phyloP scores from a whole-genome alignment of 129 eudicot species.

The Arctium lappa region DNA sequence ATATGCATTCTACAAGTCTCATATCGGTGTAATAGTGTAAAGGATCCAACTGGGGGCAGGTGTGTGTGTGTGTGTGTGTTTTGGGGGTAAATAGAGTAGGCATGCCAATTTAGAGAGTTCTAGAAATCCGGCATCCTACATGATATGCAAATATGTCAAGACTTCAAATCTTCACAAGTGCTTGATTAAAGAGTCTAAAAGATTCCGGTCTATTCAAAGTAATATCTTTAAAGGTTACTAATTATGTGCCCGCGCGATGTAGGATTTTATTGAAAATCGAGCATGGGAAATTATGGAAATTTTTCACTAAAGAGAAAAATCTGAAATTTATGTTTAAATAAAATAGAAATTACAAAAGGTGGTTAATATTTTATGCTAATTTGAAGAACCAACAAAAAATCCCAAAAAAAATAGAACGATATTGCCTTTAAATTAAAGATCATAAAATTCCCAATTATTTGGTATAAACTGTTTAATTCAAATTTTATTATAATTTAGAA shows the following conservation, averaged over 20 bases:
- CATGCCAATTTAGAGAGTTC: background rate
- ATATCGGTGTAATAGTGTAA: background rate
- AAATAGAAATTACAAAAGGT: background rate
- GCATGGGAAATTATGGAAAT: no score
- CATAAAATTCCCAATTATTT: background rate
- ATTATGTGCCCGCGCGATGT: no score
- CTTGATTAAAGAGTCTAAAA: background rate
- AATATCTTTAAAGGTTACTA: no score
- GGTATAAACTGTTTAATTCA: background rate
- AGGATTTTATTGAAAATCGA: background rate
- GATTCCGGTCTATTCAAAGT: no score
- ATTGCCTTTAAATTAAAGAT: background rate
- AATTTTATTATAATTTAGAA: background rate
- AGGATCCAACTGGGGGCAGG: background rate
- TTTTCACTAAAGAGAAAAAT: background rate
- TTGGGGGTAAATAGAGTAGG: background rate
- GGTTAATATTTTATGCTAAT: background rate
- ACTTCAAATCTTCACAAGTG: background rate
- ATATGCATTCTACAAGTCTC: background rate
- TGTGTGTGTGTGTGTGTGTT: background rate
- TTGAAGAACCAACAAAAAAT: background rate
- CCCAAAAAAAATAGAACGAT: no score
- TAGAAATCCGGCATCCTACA: background rate
- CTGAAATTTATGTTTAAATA: background rate
- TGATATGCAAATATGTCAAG: background rate